Evolutionary conservation across 495 filamentous ascomycete genomes (phyloP), one percentile per base, ranked within the genome.

Genomic region (Penicillium cataractarum): DNA sequence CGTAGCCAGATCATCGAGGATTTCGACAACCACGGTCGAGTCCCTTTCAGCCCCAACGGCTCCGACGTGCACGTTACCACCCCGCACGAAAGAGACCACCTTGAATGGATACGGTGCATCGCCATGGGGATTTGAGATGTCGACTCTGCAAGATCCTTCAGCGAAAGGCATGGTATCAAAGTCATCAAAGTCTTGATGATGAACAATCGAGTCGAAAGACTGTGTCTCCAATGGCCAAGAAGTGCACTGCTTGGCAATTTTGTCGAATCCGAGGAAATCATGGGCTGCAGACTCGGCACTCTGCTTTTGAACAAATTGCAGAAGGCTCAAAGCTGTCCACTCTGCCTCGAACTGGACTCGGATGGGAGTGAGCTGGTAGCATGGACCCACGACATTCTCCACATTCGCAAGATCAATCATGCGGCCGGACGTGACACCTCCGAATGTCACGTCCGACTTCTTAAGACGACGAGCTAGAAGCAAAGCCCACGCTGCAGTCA

Each of bases 401-500:
- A 78, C 73, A 29, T 73, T 70, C 22, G 74, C 35, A 42, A 80
- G 51, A 46, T 84, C 82, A n/a, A 84, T 60, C 4, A 72, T 74
- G 58, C 82, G 62, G 57, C 76, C 87, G 3, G 72, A 83, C 2
- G 82, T 83, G 5, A 89, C 84, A 51, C 81, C 73, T 40, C 87
- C 88, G 61, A 90, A 90, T 2, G 82, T 75, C 5, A 90, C 77
- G 59, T 90, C 88, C 0, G 60, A 33, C 2, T 66, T 76, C 0
- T 57, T 33, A 6, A 85, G 76, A 8, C 77, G 80, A 9, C 81
- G 83, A 13, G 87, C 81, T 5, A 90, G 78, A 2, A 82, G 70
- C 0, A 89, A 49, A 0, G 87, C 84, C 88, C 88, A 90, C 0
- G 87, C 84, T 0, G 87, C 86, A 0, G 84, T 86, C 5, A 84